Evolutionary conservation across 805 yeast genomes (phyloP).

Genomic region (Candida piceae): DNA sequence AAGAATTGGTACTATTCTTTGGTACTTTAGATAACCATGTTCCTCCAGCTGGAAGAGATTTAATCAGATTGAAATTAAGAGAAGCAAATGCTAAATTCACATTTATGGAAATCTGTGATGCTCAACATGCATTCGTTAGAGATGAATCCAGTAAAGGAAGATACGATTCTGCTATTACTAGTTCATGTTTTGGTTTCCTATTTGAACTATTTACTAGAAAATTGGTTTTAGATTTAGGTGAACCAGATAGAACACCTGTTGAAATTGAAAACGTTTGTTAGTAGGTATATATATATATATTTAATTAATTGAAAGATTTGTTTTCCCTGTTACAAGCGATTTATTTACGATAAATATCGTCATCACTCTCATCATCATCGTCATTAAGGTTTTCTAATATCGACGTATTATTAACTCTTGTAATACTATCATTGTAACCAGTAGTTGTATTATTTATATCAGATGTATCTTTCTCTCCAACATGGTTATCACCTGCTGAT

Average conservation of each 20-base stretch:
- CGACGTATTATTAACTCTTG: slow-evolving; percentile 1
- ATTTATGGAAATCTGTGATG: slow-evolving; percentile 69
- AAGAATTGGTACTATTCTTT: slow-evolving; percentile 62
- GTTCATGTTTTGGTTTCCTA: slow-evolving; percentile 60
- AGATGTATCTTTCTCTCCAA: not conserved
- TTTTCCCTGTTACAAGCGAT: too few species aligned
- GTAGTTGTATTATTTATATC: not conserved
- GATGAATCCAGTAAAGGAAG: slow-evolving; percentile 79
- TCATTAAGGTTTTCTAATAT: not conserved
- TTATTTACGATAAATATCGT: slow-evolving; percentile 17
- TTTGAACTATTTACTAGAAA: slow-evolving; percentile 66
- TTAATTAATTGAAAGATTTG: too few species aligned
- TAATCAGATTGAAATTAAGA: slow-evolving; percentile 58
- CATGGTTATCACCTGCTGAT: not conserved
- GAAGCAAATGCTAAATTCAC: slow-evolving; percentile 58
- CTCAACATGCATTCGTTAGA: slow-evolving; percentile 80
- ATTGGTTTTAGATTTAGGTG: slow-evolving; percentile 64
- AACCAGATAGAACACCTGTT: slow-evolving; percentile 44
- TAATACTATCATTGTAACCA: not conserved
- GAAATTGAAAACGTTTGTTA: slow-evolving; percentile 64
- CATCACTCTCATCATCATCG: slow-evolving; percentile 20
- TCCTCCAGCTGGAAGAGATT: slow-evolving; percentile 70
- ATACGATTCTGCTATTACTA: slow-evolving; percentile 73
- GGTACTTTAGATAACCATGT: slow-evolving; percentile 80
- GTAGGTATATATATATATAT: too few species aligned